These are phyloP conservation scores for Sordariomycetes sp. DNA, from an alignment of 2,329 filamentous ascomycete genomes.

Conservation along the genomic window DNA sequence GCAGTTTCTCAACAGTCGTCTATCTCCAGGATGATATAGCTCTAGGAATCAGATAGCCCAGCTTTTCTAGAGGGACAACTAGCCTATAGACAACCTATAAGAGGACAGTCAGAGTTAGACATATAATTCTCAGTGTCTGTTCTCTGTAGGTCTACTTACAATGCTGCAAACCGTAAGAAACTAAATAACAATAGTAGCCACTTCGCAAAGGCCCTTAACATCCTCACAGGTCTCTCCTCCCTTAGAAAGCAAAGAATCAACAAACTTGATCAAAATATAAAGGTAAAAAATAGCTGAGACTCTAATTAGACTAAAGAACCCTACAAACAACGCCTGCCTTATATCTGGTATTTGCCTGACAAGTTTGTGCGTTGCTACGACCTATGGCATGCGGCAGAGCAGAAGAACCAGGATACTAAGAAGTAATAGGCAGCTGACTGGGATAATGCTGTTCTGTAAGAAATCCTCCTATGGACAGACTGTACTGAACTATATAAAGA, in stretches of 20 bases:
- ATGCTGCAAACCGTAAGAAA: slow-evolving; percentile 77
- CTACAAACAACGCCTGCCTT: slow-evolving; percentile 72
- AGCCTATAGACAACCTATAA: slow-evolving; percentile 65
- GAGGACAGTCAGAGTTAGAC: slow-evolving; percentile 8
- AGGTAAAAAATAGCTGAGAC: slow-evolving; percentile 88
- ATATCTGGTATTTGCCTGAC: slow-evolving; percentile 71
- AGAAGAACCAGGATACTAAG: slow-evolving; percentile 69
- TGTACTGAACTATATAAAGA: slow-evolving; percentile 89
- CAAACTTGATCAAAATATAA: slow-evolving; percentile 68
- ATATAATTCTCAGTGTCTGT: slow-evolving; percentile 1
- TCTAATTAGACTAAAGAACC: slow-evolving; percentile 88
- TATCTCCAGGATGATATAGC: not conserved
- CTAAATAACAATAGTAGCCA: slow-evolving; percentile 68
- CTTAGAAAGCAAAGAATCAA: slow-evolving; percentile 27
- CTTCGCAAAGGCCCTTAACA: slow-evolving; percentile 53
- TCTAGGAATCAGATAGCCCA: slow-evolving; percentile 35
- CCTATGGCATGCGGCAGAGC: slow-evolving; percentile 65
- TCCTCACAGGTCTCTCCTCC: slow-evolving; percentile 54
- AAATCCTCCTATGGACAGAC: slow-evolving; percentile 74
- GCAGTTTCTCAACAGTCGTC: not conserved
- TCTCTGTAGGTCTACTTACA: slow-evolving; percentile 36
- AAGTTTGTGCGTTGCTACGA: slow-evolving; percentile 61
- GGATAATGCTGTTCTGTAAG: slow-evolving; percentile 53
- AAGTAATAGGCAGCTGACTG: slow-evolving; percentile 60
- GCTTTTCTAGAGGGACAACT: slow-evolving; percentile 65